phyloP scores from a whole-genome alignment of 257 asterid species.

The Rubia yunnanensis region DNA sequence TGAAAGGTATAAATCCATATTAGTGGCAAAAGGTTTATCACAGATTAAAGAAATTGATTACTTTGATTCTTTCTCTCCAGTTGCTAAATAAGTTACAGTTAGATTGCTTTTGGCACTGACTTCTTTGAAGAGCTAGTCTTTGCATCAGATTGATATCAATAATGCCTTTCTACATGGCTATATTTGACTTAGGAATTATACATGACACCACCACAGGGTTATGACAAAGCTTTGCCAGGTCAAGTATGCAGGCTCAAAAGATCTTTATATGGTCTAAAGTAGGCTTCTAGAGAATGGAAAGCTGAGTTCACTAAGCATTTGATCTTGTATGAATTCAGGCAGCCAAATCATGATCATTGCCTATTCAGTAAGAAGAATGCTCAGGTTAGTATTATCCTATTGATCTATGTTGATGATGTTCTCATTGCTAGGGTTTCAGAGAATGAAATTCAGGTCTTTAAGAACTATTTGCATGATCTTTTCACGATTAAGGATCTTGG shows the following conservation, averaged over 20 bases:
- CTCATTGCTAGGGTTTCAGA: background rate
- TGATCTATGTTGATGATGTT: background rate
- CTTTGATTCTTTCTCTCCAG: background rate
- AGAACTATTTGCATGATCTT: background rate
- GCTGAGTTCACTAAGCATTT: too few relatives aligned
- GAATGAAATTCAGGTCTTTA: background rate
- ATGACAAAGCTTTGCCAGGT: too few relatives aligned
- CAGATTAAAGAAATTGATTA: background rate
- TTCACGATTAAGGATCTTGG: background rate
- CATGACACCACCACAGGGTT: background rate
- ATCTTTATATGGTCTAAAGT: too few relatives aligned
- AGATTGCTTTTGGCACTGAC: background rate
- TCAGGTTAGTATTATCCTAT: background rate
- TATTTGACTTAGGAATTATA: background rate
- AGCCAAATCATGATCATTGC: background rate
- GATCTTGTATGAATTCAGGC: background rate
- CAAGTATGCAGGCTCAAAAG: too few relatives aligned
- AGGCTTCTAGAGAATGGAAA: too few relatives aligned
- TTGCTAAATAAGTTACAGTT: background rate
- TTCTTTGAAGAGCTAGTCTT: background rate
- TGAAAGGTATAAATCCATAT: background rate
- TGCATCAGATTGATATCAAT: background rate
- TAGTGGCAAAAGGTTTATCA: background rate
- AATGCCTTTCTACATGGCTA: background rate
- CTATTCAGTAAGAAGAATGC: background rate